Conservation (phyloP, 345 rosid species). For the Bruguiera sexangula region DNA sequence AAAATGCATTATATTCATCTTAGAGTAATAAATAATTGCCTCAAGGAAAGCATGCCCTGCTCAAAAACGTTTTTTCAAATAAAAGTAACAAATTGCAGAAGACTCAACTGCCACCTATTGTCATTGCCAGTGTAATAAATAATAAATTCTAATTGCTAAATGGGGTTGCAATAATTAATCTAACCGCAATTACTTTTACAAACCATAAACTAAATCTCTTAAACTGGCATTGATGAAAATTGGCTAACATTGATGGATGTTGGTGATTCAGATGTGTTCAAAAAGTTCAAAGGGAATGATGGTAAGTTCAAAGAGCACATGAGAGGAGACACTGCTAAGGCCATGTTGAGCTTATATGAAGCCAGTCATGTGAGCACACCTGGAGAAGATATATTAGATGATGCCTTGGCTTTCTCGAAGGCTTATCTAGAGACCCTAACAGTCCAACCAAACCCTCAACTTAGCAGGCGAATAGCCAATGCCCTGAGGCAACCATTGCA, state of each 20-base stretch:
- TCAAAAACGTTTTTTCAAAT: too few species aligned
- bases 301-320: not conserved
- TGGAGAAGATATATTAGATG: constrained; percentile 1
- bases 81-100: too few species aligned
- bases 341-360: not conserved
- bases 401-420: not conserved
- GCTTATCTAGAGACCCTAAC: not conserved
- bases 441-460: not conserved
- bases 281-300: not conserved
- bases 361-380: not conserved
- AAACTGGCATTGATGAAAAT: too few species aligned
- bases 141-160: too few species aligned
- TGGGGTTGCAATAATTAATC: too few species aligned
- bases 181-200: too few species aligned
- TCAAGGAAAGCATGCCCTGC: too few species aligned
- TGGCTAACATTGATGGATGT: not conserved
- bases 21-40: too few species aligned
- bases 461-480: not conserved
- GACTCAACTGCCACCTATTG: too few species aligned
- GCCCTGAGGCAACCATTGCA: not conserved
- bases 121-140: too few species aligned
- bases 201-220: not conserved
- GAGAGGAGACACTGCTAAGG: not conserved
- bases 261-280: not conserved
- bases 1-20: too few species aligned